A percentile compares a stretch with the other conserved stretches of the same genome.
These are phyloP conservation scores for Aspergillus kassunensis DNA, from an alignment of 495 filamentous ascomycete genomes.

Conservation along the genomic window DNA sequence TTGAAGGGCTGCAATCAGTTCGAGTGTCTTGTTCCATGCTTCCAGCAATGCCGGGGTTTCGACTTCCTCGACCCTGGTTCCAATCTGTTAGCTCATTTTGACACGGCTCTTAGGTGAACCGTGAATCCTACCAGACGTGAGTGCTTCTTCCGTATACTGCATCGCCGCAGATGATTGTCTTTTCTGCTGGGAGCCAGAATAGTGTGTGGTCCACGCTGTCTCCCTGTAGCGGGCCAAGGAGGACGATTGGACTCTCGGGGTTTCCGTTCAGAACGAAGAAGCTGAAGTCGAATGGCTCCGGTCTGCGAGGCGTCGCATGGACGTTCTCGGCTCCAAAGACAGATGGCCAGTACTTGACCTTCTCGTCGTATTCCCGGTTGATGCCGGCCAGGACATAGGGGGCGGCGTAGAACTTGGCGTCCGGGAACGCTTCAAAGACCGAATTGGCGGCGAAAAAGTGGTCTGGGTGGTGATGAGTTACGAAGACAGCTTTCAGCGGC, in stretches of 20 bases:
- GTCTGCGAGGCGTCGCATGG: constrained; percentile 19
- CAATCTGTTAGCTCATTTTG: background rate
- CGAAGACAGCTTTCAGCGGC: constrained; percentile 25
- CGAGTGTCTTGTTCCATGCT: constrained; percentile 23
- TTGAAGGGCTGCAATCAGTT: constrained; percentile 18
- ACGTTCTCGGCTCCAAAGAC: constrained; percentile 25
- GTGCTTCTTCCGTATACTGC: constrained; percentile 22
- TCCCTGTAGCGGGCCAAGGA: constrained; percentile 20
- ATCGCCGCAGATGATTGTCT: constrained; percentile 19
- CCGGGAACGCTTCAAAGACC: constrained; percentile 27
- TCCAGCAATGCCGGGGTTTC: constrained; percentile 23
- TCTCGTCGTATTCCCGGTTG: constrained; percentile 28
- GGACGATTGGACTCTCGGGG: constrained; percentile 14
- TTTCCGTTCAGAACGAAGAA: constrained; percentile 23
- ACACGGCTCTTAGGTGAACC: background rate
- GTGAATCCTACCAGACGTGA: constrained; percentile 9
- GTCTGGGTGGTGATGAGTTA: constrained; percentile 32
- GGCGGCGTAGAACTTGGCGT: constrained; percentile 21
- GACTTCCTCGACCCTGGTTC: constrained; percentile 28
- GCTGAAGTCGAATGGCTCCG: constrained; percentile 22
- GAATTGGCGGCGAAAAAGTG: constrained; percentile 31
- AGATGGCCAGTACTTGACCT: constrained; percentile 26
- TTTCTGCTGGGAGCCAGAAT: constrained; percentile 20
- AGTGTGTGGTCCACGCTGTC: constrained; percentile 24
- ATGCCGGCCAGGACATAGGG: constrained; percentile 30